phyloP scores from a whole-genome alignment of 2,329 filamentous ascomycete species.

The Claviceps purpurea region DNA sequence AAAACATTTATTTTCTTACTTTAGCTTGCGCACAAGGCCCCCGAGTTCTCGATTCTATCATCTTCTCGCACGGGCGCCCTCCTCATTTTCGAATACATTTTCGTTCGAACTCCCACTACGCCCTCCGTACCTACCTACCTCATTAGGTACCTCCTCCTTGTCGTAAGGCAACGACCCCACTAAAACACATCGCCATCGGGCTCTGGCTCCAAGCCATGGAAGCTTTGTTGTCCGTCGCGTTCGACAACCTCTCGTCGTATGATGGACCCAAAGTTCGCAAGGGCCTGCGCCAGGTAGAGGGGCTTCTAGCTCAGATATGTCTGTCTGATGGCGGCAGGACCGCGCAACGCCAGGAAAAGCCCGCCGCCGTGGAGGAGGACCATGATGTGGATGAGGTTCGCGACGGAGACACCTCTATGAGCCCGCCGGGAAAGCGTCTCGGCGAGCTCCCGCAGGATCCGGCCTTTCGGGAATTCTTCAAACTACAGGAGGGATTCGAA shows the following conservation, averaged over 20 bases:
- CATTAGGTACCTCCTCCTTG: too few species aligned
- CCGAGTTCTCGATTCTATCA: neutral
- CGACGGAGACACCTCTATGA: slow-evolving; percentile 10
- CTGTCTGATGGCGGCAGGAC: slow-evolving; percentile 37
- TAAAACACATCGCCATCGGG: neutral
- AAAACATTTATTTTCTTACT: too few species aligned
- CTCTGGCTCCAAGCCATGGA: slow-evolving; percentile 50
- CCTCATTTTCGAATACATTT: neutral
- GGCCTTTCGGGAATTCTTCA: slow-evolving; percentile 91
- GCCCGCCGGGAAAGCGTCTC: slow-evolving; percentile 45
- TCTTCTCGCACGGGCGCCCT: neutral
- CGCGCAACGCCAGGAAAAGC: slow-evolving; percentile 3
- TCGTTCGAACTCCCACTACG: too few species aligned
- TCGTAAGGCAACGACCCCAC: neutral
- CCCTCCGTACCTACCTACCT: too few species aligned
- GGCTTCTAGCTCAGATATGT: slow-evolving; percentile 87
- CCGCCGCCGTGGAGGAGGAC: neutral
- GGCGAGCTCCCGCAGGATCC: slow-evolving; percentile 64
- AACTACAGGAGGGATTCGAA: slow-evolving; percentile 91
- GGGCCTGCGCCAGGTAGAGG: slow-evolving; percentile 86
- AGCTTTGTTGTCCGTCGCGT: slow-evolving; percentile 78
- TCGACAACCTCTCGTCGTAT: slow-evolving; percentile 91
- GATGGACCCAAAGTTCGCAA: slow-evolving; percentile 84
- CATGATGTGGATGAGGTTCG: too few species aligned
- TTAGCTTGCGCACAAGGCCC: neutral